Conservation (phyloP, 352 stramenopile species). For the Albugo candida region DNA sequence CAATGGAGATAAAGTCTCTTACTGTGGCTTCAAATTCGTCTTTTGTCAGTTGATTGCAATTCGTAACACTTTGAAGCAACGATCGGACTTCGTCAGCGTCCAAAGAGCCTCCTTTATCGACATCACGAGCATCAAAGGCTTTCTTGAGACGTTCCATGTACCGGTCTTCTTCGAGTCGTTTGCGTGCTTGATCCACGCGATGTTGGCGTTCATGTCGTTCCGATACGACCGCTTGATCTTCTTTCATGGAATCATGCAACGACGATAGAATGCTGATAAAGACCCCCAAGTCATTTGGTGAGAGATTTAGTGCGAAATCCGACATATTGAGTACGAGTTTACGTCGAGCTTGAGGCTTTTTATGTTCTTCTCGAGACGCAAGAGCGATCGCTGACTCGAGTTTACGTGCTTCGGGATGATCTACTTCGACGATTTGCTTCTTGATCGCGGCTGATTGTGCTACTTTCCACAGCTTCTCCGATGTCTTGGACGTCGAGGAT, state of each 20-base stretch:
- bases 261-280: conserved; percentile 52
- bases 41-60: conserved; percentile 51
- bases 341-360: conserved; percentile 31
- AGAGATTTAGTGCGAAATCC: conserved; percentile 71
- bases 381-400: conserved; percentile 18
- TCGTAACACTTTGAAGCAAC: conserved; percentile 36
- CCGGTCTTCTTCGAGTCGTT: conserved; percentile 34
- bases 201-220: conserved; percentile 22
- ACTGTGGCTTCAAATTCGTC: conserved; percentile 62
- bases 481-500: conserved; percentile 10
- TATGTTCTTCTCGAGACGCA: conserved; percentile 14
- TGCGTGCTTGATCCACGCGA: conserved; percentile 26
- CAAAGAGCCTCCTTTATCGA: conserved; percentile 47
- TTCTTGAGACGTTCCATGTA: conserved; percentile 49
- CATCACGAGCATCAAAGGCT: conserved; percentile 54
- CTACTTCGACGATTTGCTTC: conserved; percentile 38
- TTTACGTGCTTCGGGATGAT: conserved; percentile 15
- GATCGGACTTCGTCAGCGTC: conserved; percentile 44
- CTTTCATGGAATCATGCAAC: conserved; percentile 47
- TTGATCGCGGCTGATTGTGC: conserved; percentile 28
- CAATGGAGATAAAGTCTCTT: conserved; percentile 48
- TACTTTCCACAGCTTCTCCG: conserved; percentile 23
- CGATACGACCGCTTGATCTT: conserved; percentile 38
- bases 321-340: conserved; percentile 66
- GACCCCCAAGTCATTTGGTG: conserved; percentile 51